A percentile compares a stretch with the other conserved stretches of the same genome.
phyloP scores from a whole-genome alignment of 371 early-diverging fungal genomes.

The Homolaphlyctis polyrhiza region DNA sequence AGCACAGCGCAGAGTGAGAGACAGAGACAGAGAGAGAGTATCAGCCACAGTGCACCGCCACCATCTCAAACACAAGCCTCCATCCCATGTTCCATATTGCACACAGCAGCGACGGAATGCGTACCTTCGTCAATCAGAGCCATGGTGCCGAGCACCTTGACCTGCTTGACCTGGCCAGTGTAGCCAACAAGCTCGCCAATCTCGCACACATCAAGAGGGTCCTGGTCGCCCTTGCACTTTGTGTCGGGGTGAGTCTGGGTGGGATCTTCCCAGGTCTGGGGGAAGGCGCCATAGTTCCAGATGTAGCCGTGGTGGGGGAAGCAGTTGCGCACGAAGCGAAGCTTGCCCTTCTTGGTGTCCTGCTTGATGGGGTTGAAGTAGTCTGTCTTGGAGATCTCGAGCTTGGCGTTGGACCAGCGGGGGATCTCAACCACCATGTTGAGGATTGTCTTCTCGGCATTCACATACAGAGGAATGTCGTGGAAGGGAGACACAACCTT shows the following conservation, averaged over 20 bases:
- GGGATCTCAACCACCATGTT: conserved; percentile 99
- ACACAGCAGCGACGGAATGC: background rate
- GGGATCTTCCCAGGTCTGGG: conserved; percentile 98
- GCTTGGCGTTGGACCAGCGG: conserved; percentile 99
- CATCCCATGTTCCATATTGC: conserved; percentile 94
- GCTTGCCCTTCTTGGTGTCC: conserved; percentile 98
- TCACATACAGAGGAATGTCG: conserved; percentile 95
- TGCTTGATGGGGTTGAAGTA: conserved; percentile 98
- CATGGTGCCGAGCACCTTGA: conserved; percentile 96
- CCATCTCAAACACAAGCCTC: conserved; percentile 95
- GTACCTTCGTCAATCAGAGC: conserved; percentile 94
- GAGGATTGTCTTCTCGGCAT: conserved; percentile 72
- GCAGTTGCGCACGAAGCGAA: conserved; percentile 97
- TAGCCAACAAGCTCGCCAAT: conserved; percentile 89
- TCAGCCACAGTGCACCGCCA: conserved; percentile 86
- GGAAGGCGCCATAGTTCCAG: conserved; percentile 73
- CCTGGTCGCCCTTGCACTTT: conserved; percentile 92
- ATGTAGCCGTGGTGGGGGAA: conserved; percentile 99
- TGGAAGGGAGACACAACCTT: conserved; percentile 94
- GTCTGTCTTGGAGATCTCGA: conserved; percentile 95
- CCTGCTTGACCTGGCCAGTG: conserved; percentile 96
- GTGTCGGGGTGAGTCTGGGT: conserved; percentile 78
- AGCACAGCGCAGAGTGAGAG: background rate
- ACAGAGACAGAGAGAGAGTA: conserved; percentile 65
- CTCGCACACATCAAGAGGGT: conserved; percentile 98